A percentile compares a stretch with the other conserved stretches of the same genome.
phyloP scores from a whole-genome alignment of 257 asterid genomes.

The Schizonepeta tenuifolia region DNA sequence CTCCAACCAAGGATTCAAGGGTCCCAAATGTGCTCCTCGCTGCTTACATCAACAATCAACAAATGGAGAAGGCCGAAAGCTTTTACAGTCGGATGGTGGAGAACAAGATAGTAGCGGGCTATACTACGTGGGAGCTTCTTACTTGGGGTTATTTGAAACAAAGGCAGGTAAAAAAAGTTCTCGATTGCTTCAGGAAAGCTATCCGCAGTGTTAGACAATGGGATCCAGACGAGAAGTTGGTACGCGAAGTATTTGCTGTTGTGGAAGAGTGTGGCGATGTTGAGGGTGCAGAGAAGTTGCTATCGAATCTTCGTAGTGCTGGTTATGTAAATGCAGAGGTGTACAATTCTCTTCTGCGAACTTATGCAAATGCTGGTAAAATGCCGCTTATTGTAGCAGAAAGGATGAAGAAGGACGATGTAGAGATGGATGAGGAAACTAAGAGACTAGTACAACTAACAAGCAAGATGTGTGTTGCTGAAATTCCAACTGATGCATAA shows the following conservation, averaged over 20 bases:
- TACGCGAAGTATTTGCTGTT: constrained; percentile 48
- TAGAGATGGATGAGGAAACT: constrained; percentile 66
- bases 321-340: constrained; percentile 60
- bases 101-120: constrained; percentile 60
- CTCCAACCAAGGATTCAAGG: constrained; percentile 77
- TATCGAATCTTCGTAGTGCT: constrained; percentile 57
- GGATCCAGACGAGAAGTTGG: constrained; percentile 69
- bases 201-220: constrained; percentile 68
- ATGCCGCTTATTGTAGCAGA: constrained; percentile 77
- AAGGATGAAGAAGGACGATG: constrained; percentile 86
- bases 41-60: constrained; percentile 58
- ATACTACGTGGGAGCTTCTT: constrained; percentile 91
- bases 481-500: constrained; percentile 47
- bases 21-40: constrained; percentile 86
- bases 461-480: constrained; percentile 70
- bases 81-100: constrained; percentile 58
- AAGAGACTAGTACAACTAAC: constrained; percentile 54
- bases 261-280: constrained; percentile 73
- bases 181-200: constrained; percentile 68
- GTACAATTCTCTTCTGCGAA: constrained; percentile 71
- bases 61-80: constrained; percentile 71
- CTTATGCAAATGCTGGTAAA: constrained; percentile 78
- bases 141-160: constrained; percentile 79
- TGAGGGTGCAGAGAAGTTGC: constrained; percentile 68
- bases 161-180: constrained; percentile 48